Base-by-base conservation (phyloP, 306 rosid species). In the Hippophae gyantsensis region DNA sequence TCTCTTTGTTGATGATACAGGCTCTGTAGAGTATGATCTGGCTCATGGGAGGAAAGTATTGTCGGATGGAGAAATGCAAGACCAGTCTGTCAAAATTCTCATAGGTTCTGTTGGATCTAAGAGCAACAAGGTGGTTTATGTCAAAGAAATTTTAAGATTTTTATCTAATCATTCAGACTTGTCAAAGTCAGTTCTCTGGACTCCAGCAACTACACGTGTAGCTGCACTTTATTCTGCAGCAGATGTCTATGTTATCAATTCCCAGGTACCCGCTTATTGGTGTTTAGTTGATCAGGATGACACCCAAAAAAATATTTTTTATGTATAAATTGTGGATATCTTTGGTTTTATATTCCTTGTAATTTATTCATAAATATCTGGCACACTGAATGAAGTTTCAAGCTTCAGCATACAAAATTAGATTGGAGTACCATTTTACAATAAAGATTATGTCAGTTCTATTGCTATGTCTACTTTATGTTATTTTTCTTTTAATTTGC, bases 71-170 rank as follows among this genome's bases (percentile, higher is more conserved):
- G 87, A 46, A 74, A 44, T 44, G 66, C 58, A 3, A 67, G 62
- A 71, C 69, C 71, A 56, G 49, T 59, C 81, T 54, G 75, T 84
- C 60, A 86, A 74, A 70, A 64, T 90, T 73, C 69, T 90, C 11
- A 76, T 90, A 44, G 95, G 97, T 57, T 90, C 97, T 48, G 90
- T 90, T 58, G 95, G 97, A 72, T 87, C 95, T 27, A 90, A 90
- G 88, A 90, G 95, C 77, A 90, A 84, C 67, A 87, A 90, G 81
- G 90, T 82, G 66, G 69, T 61, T 43, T 90, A 90, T 71, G 94
- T 87, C 55, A 87, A 81, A 71, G 79, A 79, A 49, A 70, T 90
- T 56, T 47, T 83, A 43, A 73, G 60, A n/a, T 82, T 75, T 68
- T 61, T 84, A 61, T 51, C 79, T 59, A 81, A 63, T 58, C 82